phyloP scores from a whole-genome alignment of 2,329 filamentous ascomycete species.

The Hirsutella rhossiliensis region DNA sequence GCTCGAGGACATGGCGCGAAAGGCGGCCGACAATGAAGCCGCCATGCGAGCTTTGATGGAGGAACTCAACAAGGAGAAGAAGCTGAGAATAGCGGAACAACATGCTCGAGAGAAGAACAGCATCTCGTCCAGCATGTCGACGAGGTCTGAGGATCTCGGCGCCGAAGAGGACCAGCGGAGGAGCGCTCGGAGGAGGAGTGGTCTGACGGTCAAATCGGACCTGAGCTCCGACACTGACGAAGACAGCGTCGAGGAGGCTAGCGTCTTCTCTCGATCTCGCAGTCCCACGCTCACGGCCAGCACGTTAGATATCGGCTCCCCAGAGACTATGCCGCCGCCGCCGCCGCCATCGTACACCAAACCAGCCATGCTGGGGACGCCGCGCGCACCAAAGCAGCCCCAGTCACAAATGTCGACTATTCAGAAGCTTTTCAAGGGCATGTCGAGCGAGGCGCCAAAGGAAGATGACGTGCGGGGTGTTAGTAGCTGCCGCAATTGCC shows the following conservation, averaged over 20 bases:
- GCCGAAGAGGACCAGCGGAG: slow-evolving; percentile 37
- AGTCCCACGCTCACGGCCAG: slow-evolving; percentile 39
- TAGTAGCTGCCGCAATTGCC: slow-evolving; percentile 40
- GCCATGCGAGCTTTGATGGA: slow-evolving; percentile 35
- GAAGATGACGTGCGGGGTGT: slow-evolving; percentile 8
- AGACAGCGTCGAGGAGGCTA: slow-evolving; percentile 35
- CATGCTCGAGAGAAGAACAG: slow-evolving; percentile 14
- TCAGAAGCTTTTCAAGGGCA: slow-evolving; percentile 30
- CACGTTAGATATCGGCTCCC: slow-evolving; percentile 17
- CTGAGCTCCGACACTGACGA: slow-evolving; percentile 39
- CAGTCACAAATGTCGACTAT: slow-evolving; percentile 21
- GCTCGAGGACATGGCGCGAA: slow-evolving; percentile 45
- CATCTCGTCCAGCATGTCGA: slow-evolving; percentile 25
- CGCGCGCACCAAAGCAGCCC: slow-evolving; percentile 22
- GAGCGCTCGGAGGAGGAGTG: slow-evolving; percentile 29
- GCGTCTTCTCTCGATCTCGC: slow-evolving; percentile 48
- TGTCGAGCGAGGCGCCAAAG: slow-evolving; percentile 21
- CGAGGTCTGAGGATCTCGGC: slow-evolving; percentile 39
- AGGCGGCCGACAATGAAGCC: slow-evolving; percentile 40
- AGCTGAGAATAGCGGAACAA: slow-evolving; percentile 27
- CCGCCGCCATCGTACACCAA: slow-evolving; percentile 10
- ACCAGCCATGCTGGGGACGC: slow-evolving; percentile 11
- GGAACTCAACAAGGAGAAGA: slow-evolving; percentile 40
- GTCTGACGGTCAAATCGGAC: slow-evolving; percentile 30
- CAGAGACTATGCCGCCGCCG: slow-evolving; percentile 4